A percentile compares a stretch with the other conserved stretches of the same genome.
phyloP scores from a whole-genome alignment of 805 yeast genomes.

The Saturnispora kantuleensis region DNA sequence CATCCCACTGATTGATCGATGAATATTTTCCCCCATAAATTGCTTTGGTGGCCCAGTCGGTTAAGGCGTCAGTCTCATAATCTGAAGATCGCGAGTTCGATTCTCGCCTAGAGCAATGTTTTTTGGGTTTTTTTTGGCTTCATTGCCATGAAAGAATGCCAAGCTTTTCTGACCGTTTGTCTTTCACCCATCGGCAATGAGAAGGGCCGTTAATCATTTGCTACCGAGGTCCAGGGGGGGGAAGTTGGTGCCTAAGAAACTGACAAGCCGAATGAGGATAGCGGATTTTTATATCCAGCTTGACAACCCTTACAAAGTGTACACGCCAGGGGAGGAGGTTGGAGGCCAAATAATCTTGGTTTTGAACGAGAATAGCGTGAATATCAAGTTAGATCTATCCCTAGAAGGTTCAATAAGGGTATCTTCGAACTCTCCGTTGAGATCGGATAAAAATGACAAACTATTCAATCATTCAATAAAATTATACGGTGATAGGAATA shows the following conservation, averaged over 20 bases:
- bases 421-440: constrained; percentile 41
- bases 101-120: constrained; percentile 27
- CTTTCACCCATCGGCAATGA: constrained; percentile 24
- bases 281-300: constrained; percentile 61
- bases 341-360: constrained; percentile 53
- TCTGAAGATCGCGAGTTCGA: constrained; percentile 31
- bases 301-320: constrained; percentile 65
- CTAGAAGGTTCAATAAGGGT: constrained; percentile 49
- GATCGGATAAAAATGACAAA: constrained; percentile 38
- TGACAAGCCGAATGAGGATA: constrained; percentile 21
- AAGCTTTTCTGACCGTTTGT: constrained; percentile 1
- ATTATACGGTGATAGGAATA: constrained; percentile 40
- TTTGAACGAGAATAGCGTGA: constrained; percentile 44
- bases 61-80: constrained; percentile 30
- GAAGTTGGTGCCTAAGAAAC: constrained; percentile 14
- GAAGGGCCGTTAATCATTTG: constrained; percentile 42
- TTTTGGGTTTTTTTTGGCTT: constrained; percentile 7
- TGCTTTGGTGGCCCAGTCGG: constrained; percentile 30
- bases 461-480: constrained; percentile 51
- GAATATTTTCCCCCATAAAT: not conserved
- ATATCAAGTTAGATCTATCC: constrained; percentile 43
- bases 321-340: constrained; percentile 73
- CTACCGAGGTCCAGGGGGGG: constrained; percentile 22
- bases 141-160: constrained; percentile 1
- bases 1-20: not conserved